Evolutionary conservation across 176 grass and related monocot genomes (phyloP).

Genomic region (Carex parvula): DNA sequence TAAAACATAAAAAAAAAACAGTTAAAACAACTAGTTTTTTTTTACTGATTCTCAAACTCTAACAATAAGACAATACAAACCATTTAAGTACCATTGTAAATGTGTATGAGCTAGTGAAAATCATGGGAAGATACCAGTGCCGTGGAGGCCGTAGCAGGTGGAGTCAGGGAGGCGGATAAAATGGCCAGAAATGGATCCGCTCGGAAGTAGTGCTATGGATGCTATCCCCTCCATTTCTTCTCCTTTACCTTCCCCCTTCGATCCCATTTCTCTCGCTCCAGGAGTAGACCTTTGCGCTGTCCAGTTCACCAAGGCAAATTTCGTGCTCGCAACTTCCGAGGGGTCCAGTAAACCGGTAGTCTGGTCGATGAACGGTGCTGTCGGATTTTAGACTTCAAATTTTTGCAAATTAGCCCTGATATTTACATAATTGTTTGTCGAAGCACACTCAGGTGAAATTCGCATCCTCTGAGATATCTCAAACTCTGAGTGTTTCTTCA

Average conservation of each 20-base stretch:
- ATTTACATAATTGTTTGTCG: not conserved
- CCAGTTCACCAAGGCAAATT: not conserved
- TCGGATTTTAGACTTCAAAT: not conserved
- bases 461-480: too few species aligned
- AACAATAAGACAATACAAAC: not conserved
- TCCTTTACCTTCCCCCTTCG: slow-evolving; percentile 14
- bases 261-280: slow-evolving; percentile 20
- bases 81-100: not conserved
- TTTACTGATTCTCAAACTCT: not conserved
- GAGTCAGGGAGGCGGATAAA: slow-evolving; percentile 80
- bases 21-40: not conserved
- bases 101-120: not conserved
- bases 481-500: too few species aligned
- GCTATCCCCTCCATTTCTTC: slow-evolving; percentile 83
- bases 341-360: not conserved
- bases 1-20: slow-evolving; percentile 9
- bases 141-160: slow-evolving; percentile 87
- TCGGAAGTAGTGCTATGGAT: slow-evolving; percentile 79
- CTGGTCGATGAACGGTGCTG: not conserved
- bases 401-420: not conserved
- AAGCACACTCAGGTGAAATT: not conserved
- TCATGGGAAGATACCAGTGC: slow-evolving; percentile 45
- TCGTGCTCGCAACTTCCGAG: not conserved
- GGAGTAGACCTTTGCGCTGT: not conserved
- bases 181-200: slow-evolving; percentile 82